Evolutionary conservation across 1,284 basidiomycete species (phyloP), one percentile per base, ranked within the genome.

Genomic region (Apiotrichum brassicae): DNA sequence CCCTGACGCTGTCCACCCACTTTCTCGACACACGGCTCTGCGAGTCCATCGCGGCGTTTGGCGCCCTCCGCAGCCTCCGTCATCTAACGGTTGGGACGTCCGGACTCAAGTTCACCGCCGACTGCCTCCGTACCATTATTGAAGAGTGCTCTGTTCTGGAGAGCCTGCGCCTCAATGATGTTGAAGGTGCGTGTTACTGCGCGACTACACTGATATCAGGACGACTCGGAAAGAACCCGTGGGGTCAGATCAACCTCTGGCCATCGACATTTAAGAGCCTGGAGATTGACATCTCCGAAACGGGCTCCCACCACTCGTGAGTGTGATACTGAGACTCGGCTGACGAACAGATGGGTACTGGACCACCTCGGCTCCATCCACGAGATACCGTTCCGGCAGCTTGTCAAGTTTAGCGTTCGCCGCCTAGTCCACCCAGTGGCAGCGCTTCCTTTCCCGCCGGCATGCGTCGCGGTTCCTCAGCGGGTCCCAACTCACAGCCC

Each of bases 151-250:
- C 39, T 6, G 47, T 33, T 4, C 46, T 66, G 16, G 46, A 58
- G 43, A 53, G 47, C 6, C 38, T 66, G 23, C 34, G 30, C 6
- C 46, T 66, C 19, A 46, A 52, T 28, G 59, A 60, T 19, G 46
- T 64, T 6, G 61, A 64, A 46, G 63, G 63, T 60, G 43, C 24
- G 53, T 49, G 12, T 2, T 4, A 20, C 6, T 5, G 30, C 18
- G 19, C 14, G 3, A 20, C 2, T 14, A 13, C 37, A 24, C 34
- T 44, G 30, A 54, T 47, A 25, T 4, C 35, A 65, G 61, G 64
- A 34, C 63, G 62, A 11, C 49, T 66, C 9, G 60, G 58, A 33
- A 62, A 61, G 46, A 57, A 60, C 44, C 60, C 63, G 2, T 66
- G 64, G 64, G 41, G 38, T 0, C 26, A 23, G 46, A 60, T 66